Evolutionary conservation across 805 yeast genomes (phyloP).

Genomic region (Ogataea pignaliae): DNA sequence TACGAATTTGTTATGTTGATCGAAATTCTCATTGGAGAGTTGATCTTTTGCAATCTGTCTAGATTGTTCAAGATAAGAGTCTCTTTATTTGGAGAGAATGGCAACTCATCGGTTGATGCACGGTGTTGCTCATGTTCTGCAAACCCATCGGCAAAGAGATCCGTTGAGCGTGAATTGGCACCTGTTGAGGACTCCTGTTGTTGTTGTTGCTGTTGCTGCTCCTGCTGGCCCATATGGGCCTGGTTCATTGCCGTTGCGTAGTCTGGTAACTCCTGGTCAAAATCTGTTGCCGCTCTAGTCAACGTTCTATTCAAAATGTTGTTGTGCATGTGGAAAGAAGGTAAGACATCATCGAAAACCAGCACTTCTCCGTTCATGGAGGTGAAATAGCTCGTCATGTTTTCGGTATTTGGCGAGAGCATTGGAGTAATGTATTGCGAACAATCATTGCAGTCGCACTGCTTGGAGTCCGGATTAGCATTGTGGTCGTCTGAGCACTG

Average conservation of each 20-base stretch:
- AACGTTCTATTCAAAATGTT: slow-evolving; percentile 23
- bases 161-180: background rate
- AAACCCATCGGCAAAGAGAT: no score
- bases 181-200: background rate
- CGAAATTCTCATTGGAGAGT: slow-evolving; percentile 17
- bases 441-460: slow-evolving; percentile 13
- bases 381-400: slow-evolving; percentile 6
- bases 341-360: slow-evolving; percentile 49
- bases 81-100: slow-evolving; percentile 11
- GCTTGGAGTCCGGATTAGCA: no score
- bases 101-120: background rate
- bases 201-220: background rate
- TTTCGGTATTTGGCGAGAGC: slow-evolving; percentile 5
- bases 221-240: background rate
- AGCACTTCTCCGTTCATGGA: slow-evolving; percentile 9
- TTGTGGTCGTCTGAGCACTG: no score
- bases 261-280: slow-evolving; percentile 8
- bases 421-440: slow-evolving; percentile 9
- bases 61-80: slow-evolving; percentile 21
- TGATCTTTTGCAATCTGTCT: slow-evolving; percentile 15
- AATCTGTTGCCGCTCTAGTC: slow-evolving; percentile 5
- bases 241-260: slow-evolving; percentile 14
- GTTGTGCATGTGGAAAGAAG: slow-evolving; percentile 65
- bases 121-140: no score
- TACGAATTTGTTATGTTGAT: slow-evolving; percentile 37